Evolutionary conservation across 257 asterid species (phyloP).

Genomic region (Echites panduratus): DNA sequence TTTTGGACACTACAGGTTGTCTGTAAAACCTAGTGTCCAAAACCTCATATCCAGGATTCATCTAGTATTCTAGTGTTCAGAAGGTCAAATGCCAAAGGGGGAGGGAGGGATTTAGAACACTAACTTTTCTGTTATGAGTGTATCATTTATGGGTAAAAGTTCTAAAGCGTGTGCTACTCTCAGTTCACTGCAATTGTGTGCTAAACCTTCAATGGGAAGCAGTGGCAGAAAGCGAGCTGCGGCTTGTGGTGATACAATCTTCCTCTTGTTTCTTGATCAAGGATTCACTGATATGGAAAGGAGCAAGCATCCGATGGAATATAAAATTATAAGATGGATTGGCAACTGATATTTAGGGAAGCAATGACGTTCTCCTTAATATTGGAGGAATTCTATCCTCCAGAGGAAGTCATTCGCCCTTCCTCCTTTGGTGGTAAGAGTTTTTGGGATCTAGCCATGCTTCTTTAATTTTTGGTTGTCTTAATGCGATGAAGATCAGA

Average conservation of each 20-base stretch:
- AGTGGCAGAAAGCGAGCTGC: neutral
- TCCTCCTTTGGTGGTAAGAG: too few relatives aligned
- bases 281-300: neutral
- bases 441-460: too few relatives aligned
- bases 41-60: neutral
- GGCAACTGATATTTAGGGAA: too few relatives aligned
- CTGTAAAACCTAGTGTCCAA: neutral
- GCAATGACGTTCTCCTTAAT: too few relatives aligned
- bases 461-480: too few relatives aligned
- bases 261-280: neutral
- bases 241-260: neutral
- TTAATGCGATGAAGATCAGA: too few relatives aligned
- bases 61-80: neutral
- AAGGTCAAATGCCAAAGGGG: neutral
- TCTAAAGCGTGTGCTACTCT: neutral
- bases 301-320: neutral
- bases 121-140: neutral
- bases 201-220: neutral
- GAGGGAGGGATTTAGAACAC: neutral
- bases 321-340: too few relatives aligned
- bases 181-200: neutral
- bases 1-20: neutral
- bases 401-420: too few relatives aligned
- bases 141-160: neutral
- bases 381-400: too few relatives aligned